Base-by-base conservation (phyloP, 208 protist species). In the Leishmania braziliensis region DNA sequence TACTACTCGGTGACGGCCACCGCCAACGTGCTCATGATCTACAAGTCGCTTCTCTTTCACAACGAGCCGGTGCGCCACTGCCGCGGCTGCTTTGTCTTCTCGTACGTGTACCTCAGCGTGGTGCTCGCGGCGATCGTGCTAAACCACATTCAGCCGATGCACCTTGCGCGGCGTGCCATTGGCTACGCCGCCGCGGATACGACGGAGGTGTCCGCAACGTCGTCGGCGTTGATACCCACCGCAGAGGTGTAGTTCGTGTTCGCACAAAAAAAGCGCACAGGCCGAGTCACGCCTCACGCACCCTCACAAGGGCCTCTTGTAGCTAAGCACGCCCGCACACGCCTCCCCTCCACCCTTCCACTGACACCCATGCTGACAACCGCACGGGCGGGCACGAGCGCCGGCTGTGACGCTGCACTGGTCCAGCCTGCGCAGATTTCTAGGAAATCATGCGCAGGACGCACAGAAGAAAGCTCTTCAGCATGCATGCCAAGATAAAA, bases 11-110 rank as follows among this genome's bases (percentile, higher is more conserved):
- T 91, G 6, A 78, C 88, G 20, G 77, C 83, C 8, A 83, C 84
- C 8, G 87, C 89, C 20, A 96, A 95, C 75, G 86, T 83, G 43
- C 80, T 90, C 50, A 96, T 97, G 94, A 91, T 96, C 62, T 95
- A 96, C 87, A 97, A 97, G 88, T 86, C 92, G 18, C 85, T 92
- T 26, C 89, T 96, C 65, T 97, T 97, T 75, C 92, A 96, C 81
- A 83, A 89, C 53, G 84, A 90, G 26, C 94, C 94, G 60, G 87
- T 91, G 77, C 78, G 69, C 29, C 91, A 96, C 84, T 97, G 92
- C 88, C 90, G 94, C n/a, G 91, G 92, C 62, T 97, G 94, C 81
- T 97, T 97, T 79, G 92, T 97, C 23, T 97, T 95, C 86, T 97
- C 94, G 1, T 97, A 97, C 80, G 88, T 96, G 46, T 97, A 96